phyloP scores from a whole-genome alignment of 768 basidiomycete species.

The Cystofilobasidium macerans region DNA sequence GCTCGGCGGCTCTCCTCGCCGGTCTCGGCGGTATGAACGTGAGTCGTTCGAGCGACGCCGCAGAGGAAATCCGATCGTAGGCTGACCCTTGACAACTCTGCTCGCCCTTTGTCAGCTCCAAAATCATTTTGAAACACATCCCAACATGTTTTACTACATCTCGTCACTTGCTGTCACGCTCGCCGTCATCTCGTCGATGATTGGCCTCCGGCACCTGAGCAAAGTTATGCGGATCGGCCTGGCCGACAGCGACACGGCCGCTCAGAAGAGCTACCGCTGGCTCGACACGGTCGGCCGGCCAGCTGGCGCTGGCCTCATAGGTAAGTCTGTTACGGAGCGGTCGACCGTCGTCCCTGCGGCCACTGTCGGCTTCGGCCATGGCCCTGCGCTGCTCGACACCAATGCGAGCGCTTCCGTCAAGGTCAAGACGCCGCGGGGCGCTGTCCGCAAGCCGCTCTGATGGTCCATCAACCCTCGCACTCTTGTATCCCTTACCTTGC shows the following conservation, averaged over 20 bases:
- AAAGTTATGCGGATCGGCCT: conserved; percentile 12
- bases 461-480: too few species aligned
- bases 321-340: neutral
- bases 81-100: conserved; percentile 18
- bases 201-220: conserved; percentile 53
- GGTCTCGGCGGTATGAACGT: conserved; percentile 40
- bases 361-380: too few species aligned
- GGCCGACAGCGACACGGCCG: conserved; percentile 3
- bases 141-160: conserved; percentile 63
- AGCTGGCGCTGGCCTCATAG: neutral
- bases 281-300: conserved; percentile 10
- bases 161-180: conserved; percentile 51
- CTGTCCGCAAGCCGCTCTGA: too few species aligned
- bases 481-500: too few species aligned
- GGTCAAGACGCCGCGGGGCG: too few species aligned
- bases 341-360: neutral
- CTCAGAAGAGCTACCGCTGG: conserved; percentile 10
- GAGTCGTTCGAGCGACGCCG: neutral
- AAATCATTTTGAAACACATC: conserved; percentile 59
- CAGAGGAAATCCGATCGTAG: neutral
- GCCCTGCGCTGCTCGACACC: too few species aligned
- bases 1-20: conserved; percentile 75
- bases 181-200: conserved; percentile 53
- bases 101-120: conserved; percentile 46
- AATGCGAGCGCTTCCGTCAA: too few species aligned